phyloP scores from a whole-genome alignment of 1,284 basidiomycete genomes.

The Schizophyllum commune region DNA sequence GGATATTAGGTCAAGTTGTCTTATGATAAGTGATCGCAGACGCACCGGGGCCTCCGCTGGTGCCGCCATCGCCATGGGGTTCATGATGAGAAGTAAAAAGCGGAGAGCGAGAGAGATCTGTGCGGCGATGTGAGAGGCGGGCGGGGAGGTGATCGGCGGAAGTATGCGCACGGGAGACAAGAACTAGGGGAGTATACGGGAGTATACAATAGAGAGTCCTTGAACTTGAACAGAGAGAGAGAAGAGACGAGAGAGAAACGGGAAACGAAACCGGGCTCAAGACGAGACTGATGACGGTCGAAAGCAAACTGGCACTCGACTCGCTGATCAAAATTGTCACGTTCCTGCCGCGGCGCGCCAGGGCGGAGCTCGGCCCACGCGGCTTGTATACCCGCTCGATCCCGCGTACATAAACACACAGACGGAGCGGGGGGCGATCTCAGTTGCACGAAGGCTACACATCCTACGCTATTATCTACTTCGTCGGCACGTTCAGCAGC shows the following conservation, averaged over 20 bases:
- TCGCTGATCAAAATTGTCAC: too few relatives aligned
- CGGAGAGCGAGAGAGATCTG: conserved; percentile 8
- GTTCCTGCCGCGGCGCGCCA: too few relatives aligned
- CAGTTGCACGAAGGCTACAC: neutral
- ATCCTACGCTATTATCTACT: conserved; percentile 30
- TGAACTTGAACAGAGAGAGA: conserved; percentile 33
- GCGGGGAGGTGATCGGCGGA: conserved; percentile 1
- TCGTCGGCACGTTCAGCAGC: conserved; percentile 74
- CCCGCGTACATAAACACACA: neutral
- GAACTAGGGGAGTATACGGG: conserved; percentile 25
- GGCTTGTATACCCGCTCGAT: too few relatives aligned
- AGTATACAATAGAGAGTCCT: conserved; percentile 23
- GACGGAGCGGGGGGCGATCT: neutral
- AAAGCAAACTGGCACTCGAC: conserved; percentile 22
- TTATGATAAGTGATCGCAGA: conserved; percentile 13
- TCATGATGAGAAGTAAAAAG: conserved; percentile 48
- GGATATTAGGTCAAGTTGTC: conserved; percentile 24
- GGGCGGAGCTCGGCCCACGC: too few relatives aligned
- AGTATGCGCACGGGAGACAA: conserved; percentile 7
- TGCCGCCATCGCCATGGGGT: conserved; percentile 61
- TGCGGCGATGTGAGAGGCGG: neutral
- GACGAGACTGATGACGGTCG: conserved; percentile 34
- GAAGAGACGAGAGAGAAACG: conserved; percentile 30
- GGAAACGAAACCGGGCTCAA: conserved; percentile 38
- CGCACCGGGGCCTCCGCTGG: conserved; percentile 71